These are phyloP conservation scores for Pulicaria dysenterica DNA, from an alignment of 129 eudicot genomes.

Conservation along the genomic window DNA sequence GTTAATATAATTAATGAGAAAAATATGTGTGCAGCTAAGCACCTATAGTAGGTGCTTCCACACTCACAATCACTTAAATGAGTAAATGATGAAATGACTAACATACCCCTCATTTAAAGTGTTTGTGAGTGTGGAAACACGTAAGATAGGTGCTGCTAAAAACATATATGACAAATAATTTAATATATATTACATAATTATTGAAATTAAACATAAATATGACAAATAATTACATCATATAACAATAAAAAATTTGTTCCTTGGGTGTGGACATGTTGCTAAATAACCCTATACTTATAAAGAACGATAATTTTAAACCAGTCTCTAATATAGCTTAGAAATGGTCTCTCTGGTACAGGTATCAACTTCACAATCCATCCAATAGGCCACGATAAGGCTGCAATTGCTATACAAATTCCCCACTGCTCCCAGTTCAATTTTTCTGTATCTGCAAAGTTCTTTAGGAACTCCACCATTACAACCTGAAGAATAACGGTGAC, in stretches of 20 bases:
- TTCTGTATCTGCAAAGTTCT: slow-evolving; percentile 72
- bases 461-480: slow-evolving; percentile 80
- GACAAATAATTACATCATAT: not conserved
- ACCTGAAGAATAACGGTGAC: slow-evolving; percentile 67
- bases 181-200: not conserved
- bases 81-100: too few relatives aligned
- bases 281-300: not conserved
- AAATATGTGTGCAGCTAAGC: too few relatives aligned
- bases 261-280: not conserved
- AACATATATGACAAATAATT: too few relatives aligned
- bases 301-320: slow-evolving; percentile 13
- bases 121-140: too few relatives aligned
- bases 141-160: too few relatives aligned
- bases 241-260: not conserved
- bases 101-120: too few relatives aligned
- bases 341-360: slow-evolving; percentile 66
- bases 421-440: slow-evolving; percentile 67
- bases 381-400: slow-evolving; percentile 76
- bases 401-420: slow-evolving; percentile 65
- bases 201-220: not conserved
- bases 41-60: too few relatives aligned
- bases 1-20: too few relatives aligned
- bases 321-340: slow-evolving; percentile 43
- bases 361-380: slow-evolving; percentile 72
- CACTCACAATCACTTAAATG: too few relatives aligned